A percentile compares a stretch with the other conserved stretches of the same genome.
These are phyloP conservation scores for Nasturtium officinale DNA, from an alignment of 345 rosid genomes.

Conservation along the genomic window DNA sequence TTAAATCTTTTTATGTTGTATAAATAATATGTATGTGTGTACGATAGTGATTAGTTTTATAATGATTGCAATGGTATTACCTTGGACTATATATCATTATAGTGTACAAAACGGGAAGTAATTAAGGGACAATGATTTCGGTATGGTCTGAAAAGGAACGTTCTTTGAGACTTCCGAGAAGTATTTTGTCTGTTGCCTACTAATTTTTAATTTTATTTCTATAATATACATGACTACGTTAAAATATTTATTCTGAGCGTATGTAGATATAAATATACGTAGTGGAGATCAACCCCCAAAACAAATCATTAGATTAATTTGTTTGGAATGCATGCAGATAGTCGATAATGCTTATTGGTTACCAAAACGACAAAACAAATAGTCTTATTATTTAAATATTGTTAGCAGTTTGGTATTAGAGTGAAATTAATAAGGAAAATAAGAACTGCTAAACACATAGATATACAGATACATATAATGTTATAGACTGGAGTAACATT, in stretches of 20 bases:
- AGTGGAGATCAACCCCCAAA: conserved; percentile 33
- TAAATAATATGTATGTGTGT: not conserved
- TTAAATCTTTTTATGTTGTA: not conserved
- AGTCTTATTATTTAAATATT: not conserved
- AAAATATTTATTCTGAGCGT: not conserved
- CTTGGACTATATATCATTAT: conserved; percentile 7
- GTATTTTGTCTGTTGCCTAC: conserved; percentile 14
- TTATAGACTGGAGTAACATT: not conserved
- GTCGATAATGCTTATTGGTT: conserved; percentile 28
- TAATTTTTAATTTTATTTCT: not conserved
- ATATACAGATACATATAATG: not conserved
- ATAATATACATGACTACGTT: not conserved
- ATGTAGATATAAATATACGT: conserved; percentile 10
- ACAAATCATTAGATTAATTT: not conserved
- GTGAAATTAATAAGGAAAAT: not conserved
- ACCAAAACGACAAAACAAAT: conserved; percentile 7
- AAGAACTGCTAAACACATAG: not conserved
- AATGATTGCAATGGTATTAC: conserved; percentile 4
- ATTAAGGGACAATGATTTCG: conserved; percentile 37
- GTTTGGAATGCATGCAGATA: conserved; percentile 36
- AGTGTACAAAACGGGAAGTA: conserved; percentile 11
- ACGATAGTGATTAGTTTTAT: not conserved
- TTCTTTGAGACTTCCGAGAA: conserved; percentile 32
- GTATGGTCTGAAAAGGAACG: conserved; percentile 35
- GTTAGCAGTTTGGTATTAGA: not conserved